Evolutionary conservation across 2,329 filamentous ascomycete genomes (phyloP).

Genomic region (Ophiobolus disseminans): DNA sequence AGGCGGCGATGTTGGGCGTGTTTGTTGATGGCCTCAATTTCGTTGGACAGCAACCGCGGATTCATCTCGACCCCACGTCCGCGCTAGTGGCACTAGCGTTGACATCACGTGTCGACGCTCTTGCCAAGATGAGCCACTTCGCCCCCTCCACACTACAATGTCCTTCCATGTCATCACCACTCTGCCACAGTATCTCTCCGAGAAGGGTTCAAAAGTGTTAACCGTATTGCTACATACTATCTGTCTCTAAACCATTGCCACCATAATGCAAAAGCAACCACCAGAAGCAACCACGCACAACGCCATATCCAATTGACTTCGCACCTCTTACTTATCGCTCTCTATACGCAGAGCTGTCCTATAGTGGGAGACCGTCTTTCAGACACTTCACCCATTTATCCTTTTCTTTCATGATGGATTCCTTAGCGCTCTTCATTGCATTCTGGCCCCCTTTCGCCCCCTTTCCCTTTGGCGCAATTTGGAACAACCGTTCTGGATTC

Average conservation of each 20-base stretch:
- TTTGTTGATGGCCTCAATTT: conserved; percentile 34
- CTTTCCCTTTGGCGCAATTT: conserved; percentile 8
- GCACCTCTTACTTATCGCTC: too few species aligned
- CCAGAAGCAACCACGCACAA: too few species aligned
- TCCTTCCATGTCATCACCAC: too few species aligned
- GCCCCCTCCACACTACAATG: too few species aligned
- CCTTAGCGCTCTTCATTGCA: conserved; percentile 11
- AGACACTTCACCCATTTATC: conserved; percentile 9
- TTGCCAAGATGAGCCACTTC: too few species aligned
- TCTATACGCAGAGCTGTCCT: too few species aligned
- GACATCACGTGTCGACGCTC: conserved; percentile 3
- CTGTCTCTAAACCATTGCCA: too few species aligned
- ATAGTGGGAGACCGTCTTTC: conserved; percentile 1
- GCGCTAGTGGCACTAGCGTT: conserved; percentile 12
- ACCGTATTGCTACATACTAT: too few species aligned
- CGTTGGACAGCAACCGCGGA: conserved; percentile 15
- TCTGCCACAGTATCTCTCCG: too few species aligned
- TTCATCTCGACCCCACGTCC: conserved; percentile 28
- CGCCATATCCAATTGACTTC: too few species aligned
- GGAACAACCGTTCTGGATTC: conserved; percentile 8
- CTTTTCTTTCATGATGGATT: conserved; percentile 1
- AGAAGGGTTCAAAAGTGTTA: too few species aligned
- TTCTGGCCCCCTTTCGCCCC: conserved; percentile 3
- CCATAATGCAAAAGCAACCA: too few species aligned
- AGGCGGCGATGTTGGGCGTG: conserved; percentile 22